Percentiles rank a stretch among this genome's conserved stretches.
phyloP scores from a whole-genome alignment of 306 rosid species.

The Abrus pulchellus region DNA sequence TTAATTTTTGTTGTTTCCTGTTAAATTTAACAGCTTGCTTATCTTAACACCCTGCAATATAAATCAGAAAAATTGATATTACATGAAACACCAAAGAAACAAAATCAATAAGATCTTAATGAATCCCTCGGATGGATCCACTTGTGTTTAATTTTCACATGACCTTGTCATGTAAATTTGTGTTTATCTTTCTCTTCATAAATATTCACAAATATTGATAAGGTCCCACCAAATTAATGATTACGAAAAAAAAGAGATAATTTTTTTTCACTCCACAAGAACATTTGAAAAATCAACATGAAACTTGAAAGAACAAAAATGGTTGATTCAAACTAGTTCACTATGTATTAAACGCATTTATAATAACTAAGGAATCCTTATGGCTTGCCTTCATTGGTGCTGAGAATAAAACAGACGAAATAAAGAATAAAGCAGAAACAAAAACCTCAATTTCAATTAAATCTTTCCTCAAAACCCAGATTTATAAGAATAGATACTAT shows the following conservation, averaged over 20 bases:
- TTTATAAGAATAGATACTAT: not conserved
- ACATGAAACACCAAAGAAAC: conserved; percentile 1
- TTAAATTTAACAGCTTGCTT: not conserved
- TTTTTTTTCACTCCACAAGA: not conserved
- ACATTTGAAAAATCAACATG: not conserved
- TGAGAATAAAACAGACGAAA: not conserved
- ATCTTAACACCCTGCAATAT: not conserved
- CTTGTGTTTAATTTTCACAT: not conserved
- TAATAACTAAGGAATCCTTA: conserved; percentile 20
- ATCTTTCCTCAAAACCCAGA: not conserved
- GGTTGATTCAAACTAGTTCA: not conserved
- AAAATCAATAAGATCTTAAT: not conserved
- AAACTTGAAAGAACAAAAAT: not conserved
- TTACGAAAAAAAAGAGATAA: not conserved
- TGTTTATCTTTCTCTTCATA: not conserved
- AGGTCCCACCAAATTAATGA: not conserved
- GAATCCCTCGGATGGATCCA: not conserved
- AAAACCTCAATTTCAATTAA: not conserved
- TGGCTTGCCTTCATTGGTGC: conserved; percentile 33
- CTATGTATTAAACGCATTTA: not conserved
- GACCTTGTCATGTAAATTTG: not conserved
- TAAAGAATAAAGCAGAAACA: conserved; percentile 24
- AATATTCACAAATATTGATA: not conserved
- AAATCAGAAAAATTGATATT: not conserved
- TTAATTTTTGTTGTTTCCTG: too few relatives aligned